Evolutionary conservation across 2,329 filamentous ascomycete genomes (phyloP), one percentile per base, ranked within the genome.

Genomic region (Phyllosticta paracitricarpa): DNA sequence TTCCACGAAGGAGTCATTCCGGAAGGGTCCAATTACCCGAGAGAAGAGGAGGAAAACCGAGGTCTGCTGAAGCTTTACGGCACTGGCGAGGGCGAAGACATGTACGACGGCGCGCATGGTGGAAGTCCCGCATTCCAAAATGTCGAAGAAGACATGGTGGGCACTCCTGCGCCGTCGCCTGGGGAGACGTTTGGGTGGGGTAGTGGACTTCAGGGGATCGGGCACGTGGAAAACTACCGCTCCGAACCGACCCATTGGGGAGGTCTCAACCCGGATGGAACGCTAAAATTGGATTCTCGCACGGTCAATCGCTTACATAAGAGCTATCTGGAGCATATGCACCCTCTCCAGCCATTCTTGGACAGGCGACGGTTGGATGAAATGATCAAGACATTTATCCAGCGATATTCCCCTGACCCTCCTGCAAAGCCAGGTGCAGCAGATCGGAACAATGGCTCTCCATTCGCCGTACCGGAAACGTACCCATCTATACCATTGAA

Each of bases 31-130:
- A 70, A 82, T 40, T 95, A 91, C 70, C 89, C 91, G 0, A 88
- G 94, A 72, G 81, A 84, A 28, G 79, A 86, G 58, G 91, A 96
- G 72, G 84, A 89, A 68, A 81, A 81, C 61, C 84, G 91, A 30
- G 91, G 91, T 0, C 75, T 89, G 6, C 78, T 96, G 51, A 84
- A 88, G 25, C 78, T 93, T 1, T 91, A 88, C 73, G 91, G 91
- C 0, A 83, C 86, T 63, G 91, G 91, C 3, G 90, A 95, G 73
- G 89, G 88, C 33, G 78, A 82, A 26, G 85, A 87, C 66, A 77
- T 79, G 25, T 82, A 82, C 54, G 78, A 82, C 25, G 77, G 74
- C 58, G 71, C 73, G 6, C 74, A 76, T 10, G 59, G 59, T n/a
- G 59, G 59, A 71, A 54, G 70, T 69, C 55, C 78, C 72, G 65